Conservation (phyloP, 1,139 yeast species). For the Pichia norvegensis region DNA sequence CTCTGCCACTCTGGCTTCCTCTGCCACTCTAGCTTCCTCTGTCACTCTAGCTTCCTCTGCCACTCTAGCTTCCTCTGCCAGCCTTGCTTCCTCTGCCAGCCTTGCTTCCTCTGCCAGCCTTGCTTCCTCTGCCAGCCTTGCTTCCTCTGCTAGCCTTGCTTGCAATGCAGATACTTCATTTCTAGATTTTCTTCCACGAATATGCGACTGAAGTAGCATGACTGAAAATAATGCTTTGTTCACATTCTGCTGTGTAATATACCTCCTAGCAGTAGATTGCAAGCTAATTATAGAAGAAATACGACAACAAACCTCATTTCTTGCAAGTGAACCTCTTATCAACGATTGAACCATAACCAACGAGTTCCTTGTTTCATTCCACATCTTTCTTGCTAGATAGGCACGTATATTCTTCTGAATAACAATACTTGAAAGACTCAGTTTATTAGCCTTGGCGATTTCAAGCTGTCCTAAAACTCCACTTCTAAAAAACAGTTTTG, state of each 20-base stretch:
- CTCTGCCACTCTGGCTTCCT: too few relatives aligned
- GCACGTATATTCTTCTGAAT: conserved; percentile 81
- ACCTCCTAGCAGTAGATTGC: conserved; percentile 30
- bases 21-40: too few relatives aligned
- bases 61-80: too few relatives aligned
- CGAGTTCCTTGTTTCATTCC: conserved; percentile 46
- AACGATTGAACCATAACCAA: conserved; percentile 52
- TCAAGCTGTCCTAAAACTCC: conserved; percentile 95
- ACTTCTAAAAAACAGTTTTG: conserved; percentile 91
- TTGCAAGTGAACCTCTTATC: conserved; percentile 53
- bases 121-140: conserved; percentile 67
- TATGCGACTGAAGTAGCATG: conserved; percentile 52
- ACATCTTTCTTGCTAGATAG: conserved; percentile 53
- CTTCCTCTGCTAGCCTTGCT: conserved; percentile 53
- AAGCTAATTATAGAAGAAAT: conserved; percentile 16
- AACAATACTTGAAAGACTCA: conserved; percentile 66
- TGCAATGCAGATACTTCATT: conserved; percentile 34
- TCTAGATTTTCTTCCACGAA: conserved; percentile 54
- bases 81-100: too few relatives aligned
- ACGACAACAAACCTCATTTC: conserved; percentile 27
- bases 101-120: too few relatives aligned
- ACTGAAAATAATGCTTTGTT: conserved; percentile 40
- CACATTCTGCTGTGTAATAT: conserved; percentile 41
- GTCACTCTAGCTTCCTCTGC: too few relatives aligned
- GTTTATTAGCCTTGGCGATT: conserved; percentile 70